phyloP scores from a whole-genome alignment of 176 grass and related monocot genomes.

The Avena sativa region DNA sequence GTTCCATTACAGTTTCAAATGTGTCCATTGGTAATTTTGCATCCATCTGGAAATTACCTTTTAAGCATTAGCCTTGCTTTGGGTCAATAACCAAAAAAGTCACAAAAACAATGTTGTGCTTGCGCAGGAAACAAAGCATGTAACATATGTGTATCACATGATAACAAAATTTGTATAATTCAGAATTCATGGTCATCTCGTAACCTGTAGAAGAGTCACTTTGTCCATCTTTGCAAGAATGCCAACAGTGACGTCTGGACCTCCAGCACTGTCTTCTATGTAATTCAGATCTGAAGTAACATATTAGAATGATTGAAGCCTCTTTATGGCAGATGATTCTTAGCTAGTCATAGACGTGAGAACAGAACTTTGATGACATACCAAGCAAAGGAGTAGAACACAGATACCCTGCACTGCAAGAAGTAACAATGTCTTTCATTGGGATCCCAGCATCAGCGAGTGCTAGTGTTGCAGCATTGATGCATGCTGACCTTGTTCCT shows the following conservation, averaged over 20 bases:
- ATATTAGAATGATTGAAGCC: constrained; percentile 25
- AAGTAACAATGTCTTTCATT: constrained; percentile 95
- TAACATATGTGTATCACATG: constrained; percentile 20
- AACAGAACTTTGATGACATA: constrained; percentile 34
- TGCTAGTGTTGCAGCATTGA: constrained; percentile 97
- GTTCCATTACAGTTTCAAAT: constrained; percentile 94
- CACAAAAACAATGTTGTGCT: background rate
- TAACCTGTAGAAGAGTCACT: constrained; percentile 95
- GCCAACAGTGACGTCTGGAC: constrained; percentile 86
- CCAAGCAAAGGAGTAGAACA: constrained; percentile 91
- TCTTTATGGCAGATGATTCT: constrained; percentile 12
- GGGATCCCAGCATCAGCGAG: constrained; percentile 95
- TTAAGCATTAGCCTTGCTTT: constrained; percentile 35
- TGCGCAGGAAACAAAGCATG: background rate
- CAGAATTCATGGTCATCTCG: constrained; percentile 30
- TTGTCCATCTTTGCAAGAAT: constrained; percentile 95
- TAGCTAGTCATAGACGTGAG: constrained; percentile 20
- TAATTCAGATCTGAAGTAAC: constrained; percentile 88
- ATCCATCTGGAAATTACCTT: constrained; percentile 69
- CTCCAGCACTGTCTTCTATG: constrained; percentile 90
- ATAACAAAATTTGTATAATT: constrained; percentile 30
- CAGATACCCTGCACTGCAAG: constrained; percentile 95
- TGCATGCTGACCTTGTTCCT: constrained; percentile 97
- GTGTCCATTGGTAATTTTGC: constrained; percentile 88
- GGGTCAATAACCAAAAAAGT: constrained; percentile 29